Evolutionary conservation across 768 basidiomycete species (phyloP).

Genomic region (Mycena kentingensis): DNA sequence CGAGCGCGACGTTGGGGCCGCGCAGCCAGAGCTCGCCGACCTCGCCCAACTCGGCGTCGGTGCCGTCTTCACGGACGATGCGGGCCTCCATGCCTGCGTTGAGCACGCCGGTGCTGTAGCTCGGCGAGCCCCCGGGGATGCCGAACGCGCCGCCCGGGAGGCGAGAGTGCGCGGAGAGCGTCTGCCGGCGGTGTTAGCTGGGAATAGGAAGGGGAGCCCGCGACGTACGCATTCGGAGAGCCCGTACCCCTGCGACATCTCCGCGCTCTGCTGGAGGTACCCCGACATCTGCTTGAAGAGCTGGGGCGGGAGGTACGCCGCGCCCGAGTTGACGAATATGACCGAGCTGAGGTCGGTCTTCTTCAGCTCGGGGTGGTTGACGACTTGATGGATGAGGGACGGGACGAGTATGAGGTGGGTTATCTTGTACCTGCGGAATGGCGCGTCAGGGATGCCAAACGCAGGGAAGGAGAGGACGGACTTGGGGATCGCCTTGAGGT

Average conservation of each 20-base stretch:
- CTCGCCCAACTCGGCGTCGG: conserved; percentile 55
- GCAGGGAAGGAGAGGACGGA: conserved; percentile 30
- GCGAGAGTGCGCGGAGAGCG: conserved; percentile 50
- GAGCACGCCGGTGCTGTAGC: conserved; percentile 60
- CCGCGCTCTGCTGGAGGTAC: conserved; percentile 35
- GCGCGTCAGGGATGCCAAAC: background rate
- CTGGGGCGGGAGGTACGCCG: conserved; percentile 66
- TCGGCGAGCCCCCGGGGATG: no score
- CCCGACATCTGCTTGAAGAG: conserved; percentile 44
- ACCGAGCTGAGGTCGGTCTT: conserved; percentile 58
- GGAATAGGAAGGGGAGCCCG: background rate
- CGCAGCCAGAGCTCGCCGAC: conserved; percentile 66
- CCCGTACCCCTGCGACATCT: conserved; percentile 44
- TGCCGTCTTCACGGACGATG: conserved; percentile 58
- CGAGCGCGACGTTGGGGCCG: conserved; percentile 57
- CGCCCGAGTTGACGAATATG: conserved; percentile 49
- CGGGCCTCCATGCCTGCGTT: conserved; percentile 65
- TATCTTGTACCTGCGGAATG: conserved; percentile 53
- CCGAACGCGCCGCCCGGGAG: conserved; percentile 48
- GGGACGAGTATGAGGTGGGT: conserved; percentile 57
- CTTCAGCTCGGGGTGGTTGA: conserved; percentile 52
- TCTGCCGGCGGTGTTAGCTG: conserved; percentile 39
- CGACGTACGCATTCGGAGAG: conserved; percentile 65
- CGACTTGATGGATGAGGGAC: conserved; percentile 64
- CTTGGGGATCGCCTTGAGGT: conserved; percentile 59